Evolutionary conservation across 768 basidiomycete species (phyloP), one percentile per base, ranked within the genome.

Genomic region (Xerocomus potaroensis): DNA sequence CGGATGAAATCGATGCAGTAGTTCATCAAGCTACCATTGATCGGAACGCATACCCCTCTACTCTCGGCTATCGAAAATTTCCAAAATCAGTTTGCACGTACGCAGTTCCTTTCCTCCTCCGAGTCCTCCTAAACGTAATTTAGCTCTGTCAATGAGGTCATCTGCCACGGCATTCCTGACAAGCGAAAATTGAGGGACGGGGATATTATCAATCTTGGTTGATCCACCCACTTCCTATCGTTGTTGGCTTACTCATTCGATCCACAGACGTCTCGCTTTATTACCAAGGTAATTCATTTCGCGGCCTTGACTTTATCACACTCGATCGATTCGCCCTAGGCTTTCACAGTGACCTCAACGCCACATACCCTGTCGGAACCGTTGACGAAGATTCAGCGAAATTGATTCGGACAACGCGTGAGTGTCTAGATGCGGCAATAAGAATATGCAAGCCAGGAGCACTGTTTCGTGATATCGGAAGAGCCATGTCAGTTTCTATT

Each of bases 41-140:
- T 69, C 77, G 94, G 42, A 83, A 91, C 55, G 81, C 90, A 19
- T 99, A 99, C 69, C 96, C 96, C 1, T 93, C 90, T 22, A 90
- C 96, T 35, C 72, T 98, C 50, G 91, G 91, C 61, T 99, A 99
- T 69, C 79, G 84, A 43, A 75, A 78, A 29, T 98, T 84, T 62
- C 95, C 96, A 11, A 97, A 97, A 74, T 97, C 93, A 24, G 80
- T 95, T 30, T 99, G 96, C 87, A 93, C 87, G 83, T 91, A 72
- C 56, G 91, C 36, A 22, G 77, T 29, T 36, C 37, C 34, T 32
- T 43, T 34, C 22, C 38, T 34, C 41, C 23, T 40, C 38, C 26
- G 40, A 46, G 40, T 29, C 16, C 27, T 42, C 26, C 32, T 33
- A 11, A 44, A 53, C 43, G 29, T 31, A 15, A 36, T 55, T 24